These are phyloP conservation scores for Grosmannia clavigera DNA, from an alignment of 2,329 filamentous ascomycete species.

Conservation along the genomic window DNA sequence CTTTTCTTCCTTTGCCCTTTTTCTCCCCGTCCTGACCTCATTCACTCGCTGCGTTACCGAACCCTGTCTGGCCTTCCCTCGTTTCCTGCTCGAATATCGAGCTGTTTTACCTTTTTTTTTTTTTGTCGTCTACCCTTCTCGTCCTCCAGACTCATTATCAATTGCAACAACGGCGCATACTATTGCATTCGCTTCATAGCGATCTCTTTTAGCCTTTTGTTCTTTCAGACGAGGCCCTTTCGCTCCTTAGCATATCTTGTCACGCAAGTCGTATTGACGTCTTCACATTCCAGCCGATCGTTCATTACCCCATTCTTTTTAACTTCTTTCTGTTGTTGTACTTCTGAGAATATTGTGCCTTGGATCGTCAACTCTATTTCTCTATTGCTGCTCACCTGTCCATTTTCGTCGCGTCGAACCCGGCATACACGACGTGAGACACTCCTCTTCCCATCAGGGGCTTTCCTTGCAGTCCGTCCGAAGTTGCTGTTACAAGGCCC, in stretches of 20 bases:
- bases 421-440: slow-evolving; percentile 1
- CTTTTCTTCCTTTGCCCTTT: neutral
- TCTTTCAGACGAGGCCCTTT: neutral
- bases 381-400: neutral
- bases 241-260: neutral
- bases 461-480: neutral
- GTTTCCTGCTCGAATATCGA: neutral
- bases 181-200: neutral
- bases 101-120: neutral
- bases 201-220: neutral
- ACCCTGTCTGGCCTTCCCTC: neutral
- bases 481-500: neutral
- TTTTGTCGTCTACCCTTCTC: neutral
- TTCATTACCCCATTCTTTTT: neutral
- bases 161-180: neutral
- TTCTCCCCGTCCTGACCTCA: neutral
- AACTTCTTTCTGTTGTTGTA: neutral
- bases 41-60: neutral
- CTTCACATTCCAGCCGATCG: neutral
- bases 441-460: slow-evolving; percentile 1
- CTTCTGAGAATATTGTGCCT: neutral
- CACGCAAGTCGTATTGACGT: neutral
- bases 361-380: slow-evolving; percentile 9
- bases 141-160: neutral
- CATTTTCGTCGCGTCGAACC: neutral